phyloP scores from a whole-genome alignment of 1,139 yeast species.

The Geotrichum carabidarum region DNA sequence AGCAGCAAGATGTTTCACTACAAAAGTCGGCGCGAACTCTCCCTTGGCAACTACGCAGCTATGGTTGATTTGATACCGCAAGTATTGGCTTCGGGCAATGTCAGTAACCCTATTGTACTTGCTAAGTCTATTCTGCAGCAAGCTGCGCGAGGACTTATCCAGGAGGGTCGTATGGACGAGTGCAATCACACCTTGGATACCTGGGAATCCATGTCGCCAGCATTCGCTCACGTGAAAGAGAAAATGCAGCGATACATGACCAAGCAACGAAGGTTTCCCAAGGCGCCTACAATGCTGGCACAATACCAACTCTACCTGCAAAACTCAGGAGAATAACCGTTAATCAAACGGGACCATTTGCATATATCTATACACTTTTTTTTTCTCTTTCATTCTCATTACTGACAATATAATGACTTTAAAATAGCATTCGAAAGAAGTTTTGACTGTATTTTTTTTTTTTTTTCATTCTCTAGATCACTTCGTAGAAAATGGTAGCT shows the following conservation, averaged over 20 bases:
- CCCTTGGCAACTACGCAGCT: slow-evolving; percentile 4
- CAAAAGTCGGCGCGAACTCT: slow-evolving; percentile 5
- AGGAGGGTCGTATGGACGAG: not conserved
- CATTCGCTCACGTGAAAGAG: slow-evolving; percentile 16
- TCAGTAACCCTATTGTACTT: slow-evolving; percentile 1
- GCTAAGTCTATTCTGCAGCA: not conserved
- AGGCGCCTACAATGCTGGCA: not conserved
- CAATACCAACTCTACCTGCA: not conserved
- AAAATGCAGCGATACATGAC: slow-evolving; percentile 18
- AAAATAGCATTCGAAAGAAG: too few species aligned
- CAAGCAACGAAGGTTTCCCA: slow-evolving; percentile 15
- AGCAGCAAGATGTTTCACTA: slow-evolving; percentile 23
- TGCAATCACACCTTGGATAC: slow-evolving; percentile 1
- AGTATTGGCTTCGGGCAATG: slow-evolving; percentile 4
- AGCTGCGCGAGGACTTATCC: not conserved
- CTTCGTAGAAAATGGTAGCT: too few species aligned
- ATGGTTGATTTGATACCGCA: slow-evolving; percentile 10
- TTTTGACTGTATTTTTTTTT: too few species aligned
- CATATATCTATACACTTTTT: not conserved
- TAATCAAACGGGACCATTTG: not conserved
- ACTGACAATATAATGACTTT: too few species aligned
- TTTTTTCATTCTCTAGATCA: too few species aligned
- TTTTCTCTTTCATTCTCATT: not conserved
- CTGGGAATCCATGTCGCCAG: slow-evolving; percentile 23
- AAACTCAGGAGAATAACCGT: not conserved